A percentile compares a stretch with the other conserved stretches of the same genome.
Conservation (phyloP, 371 early-diverging fungal species). For the Chytridiales sp. region DNA sequence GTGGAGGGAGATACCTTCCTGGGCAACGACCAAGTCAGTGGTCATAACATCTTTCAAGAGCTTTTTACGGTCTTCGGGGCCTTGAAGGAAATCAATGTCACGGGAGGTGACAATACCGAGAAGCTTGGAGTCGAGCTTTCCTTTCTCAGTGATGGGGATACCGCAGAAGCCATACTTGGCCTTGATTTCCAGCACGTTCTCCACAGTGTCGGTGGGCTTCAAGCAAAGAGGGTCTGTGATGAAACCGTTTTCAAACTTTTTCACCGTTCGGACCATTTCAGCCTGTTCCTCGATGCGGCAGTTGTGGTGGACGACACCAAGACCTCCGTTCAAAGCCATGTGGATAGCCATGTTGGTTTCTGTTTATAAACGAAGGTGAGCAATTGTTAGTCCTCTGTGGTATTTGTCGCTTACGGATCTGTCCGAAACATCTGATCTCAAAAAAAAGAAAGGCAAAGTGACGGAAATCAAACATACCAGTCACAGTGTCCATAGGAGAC, state of each 20-base stretch:
- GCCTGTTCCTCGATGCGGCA: constrained; percentile 93
- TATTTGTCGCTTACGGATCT: neutral
- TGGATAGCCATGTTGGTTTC: constrained; percentile 96
- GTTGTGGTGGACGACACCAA: constrained; percentile 98
- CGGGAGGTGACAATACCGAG: constrained; percentile 95
- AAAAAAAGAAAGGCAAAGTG: neutral
- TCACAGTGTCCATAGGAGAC: constrained; percentile 97
- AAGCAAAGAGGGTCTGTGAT: constrained; percentile 91
- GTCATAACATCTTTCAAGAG: constrained; percentile 79
- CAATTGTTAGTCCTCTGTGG: neutral
- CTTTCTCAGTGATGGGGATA: constrained; percentile 90
- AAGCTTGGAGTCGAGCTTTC: constrained; percentile 83
- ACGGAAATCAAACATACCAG: constrained; percentile 39
- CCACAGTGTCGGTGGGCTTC: constrained; percentile 78
- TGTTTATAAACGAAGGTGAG: constrained; percentile 9
- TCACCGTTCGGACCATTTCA: constrained; percentile 93
- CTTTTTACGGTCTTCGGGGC: constrained; percentile 21
- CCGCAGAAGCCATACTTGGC: constrained; percentile 89
- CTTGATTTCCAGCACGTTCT: constrained; percentile 87
- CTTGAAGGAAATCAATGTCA: constrained; percentile 88
- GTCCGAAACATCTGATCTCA: neutral
- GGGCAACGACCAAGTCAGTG: constrained; percentile 81
- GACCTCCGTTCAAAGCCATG: constrained; percentile 95
- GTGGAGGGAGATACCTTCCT: constrained; percentile 79
- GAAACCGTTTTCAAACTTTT: constrained; percentile 98